phyloP scores from a whole-genome alignment of 1,284 basidiomycete genomes.

The Melampsora americana region DNA sequence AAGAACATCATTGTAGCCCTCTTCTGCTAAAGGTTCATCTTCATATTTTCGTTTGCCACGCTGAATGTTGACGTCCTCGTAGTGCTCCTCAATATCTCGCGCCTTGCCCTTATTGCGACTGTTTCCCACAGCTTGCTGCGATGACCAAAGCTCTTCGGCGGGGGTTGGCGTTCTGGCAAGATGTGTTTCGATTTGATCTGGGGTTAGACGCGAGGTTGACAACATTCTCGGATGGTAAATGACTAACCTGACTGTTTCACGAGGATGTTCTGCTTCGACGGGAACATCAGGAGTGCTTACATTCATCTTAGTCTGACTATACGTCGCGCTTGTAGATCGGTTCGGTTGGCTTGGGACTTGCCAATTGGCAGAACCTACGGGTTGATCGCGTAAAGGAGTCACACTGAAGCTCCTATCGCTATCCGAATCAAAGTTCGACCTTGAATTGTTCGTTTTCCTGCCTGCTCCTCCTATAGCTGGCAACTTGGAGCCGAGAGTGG shows the following conservation, averaged over 20 bases:
- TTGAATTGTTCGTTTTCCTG: constrained; percentile 36
- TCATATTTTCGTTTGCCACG: constrained; percentile 47
- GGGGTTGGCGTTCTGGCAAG: constrained; percentile 51
- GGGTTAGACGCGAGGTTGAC: constrained; percentile 43
- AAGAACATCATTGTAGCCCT: constrained; percentile 49
- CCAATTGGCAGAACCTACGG: constrained; percentile 20
- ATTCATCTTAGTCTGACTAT: constrained; percentile 23
- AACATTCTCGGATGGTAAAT: background rate
- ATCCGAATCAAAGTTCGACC: constrained; percentile 40
- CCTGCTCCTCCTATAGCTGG: constrained; percentile 15
- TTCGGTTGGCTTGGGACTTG: constrained; percentile 21
- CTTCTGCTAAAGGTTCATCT: constrained; percentile 45
- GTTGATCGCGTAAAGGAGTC: constrained; percentile 13
- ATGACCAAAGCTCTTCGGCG: constrained; percentile 52
- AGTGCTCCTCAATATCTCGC: constrained; percentile 36
- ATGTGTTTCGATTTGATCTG: constrained; percentile 47
- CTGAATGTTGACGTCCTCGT: constrained; percentile 41
- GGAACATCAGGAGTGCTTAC: constrained; percentile 29
- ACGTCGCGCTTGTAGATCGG: constrained; percentile 25
- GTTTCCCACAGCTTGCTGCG: constrained; percentile 50
- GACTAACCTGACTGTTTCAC: background rate
- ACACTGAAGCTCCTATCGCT: constrained; percentile 10
- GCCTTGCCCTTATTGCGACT: constrained; percentile 45
- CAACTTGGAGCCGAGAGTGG: constrained; percentile 7
- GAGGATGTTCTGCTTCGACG: background rate